Evolutionary conservation across 2,329 filamentous ascomycete species (phyloP).

Genomic region (Epichloe elymi): DNA sequence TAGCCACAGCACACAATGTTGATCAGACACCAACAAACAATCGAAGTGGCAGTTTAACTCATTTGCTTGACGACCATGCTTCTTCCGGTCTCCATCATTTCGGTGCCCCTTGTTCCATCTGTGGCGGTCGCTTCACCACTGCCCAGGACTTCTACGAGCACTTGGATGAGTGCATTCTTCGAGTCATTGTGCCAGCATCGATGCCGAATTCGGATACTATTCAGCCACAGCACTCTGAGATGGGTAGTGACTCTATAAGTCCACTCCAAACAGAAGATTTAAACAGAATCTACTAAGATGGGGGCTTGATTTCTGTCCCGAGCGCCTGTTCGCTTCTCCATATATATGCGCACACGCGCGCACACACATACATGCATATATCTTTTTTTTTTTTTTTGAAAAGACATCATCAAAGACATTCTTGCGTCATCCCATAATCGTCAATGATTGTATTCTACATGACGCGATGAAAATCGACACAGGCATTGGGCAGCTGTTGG

Average conservation of each 20-base stretch:
- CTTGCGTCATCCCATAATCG: too few relatives aligned
- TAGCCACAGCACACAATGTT: constrained; percentile 85
- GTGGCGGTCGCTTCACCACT: constrained; percentile 62
- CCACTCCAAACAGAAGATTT: not conserved
- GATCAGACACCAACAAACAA: constrained; percentile 90
- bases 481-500: not conserved
- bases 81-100: not conserved
- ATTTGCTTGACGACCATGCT: constrained; percentile 3
- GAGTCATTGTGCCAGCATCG: constrained; percentile 37
- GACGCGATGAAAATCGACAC: too few relatives aligned
- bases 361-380: too few relatives aligned
- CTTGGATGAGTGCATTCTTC: constrained; percentile 55
- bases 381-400: too few relatives aligned
- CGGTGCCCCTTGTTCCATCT: constrained; percentile 84
- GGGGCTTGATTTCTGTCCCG: too few relatives aligned
- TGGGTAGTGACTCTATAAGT: not conserved
- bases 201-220: not conserved
- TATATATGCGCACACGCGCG: too few relatives aligned
- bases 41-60: constrained; percentile 25
- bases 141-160: constrained; percentile 98
- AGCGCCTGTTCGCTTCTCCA: too few relatives aligned
- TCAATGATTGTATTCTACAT: too few relatives aligned
- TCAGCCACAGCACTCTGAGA: not conserved
- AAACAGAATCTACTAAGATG: not conserved
- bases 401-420: too few relatives aligned